Evolutionary conservation across 2,329 filamentous ascomycete species (phyloP).

Genomic region (Daldinia sp.): DNA sequence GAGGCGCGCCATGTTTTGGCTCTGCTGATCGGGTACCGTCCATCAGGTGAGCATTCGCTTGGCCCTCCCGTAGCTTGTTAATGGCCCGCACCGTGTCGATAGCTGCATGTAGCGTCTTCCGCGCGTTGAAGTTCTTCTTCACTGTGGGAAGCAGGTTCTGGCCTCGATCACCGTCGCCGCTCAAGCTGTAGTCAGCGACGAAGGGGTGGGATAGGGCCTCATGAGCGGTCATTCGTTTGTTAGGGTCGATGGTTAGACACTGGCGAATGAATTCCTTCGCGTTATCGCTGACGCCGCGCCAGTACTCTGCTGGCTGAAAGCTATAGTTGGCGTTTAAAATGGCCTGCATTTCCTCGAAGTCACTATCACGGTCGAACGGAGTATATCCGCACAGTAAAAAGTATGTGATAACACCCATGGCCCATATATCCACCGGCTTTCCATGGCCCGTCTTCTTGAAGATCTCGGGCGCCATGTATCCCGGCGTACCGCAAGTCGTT

Average conservation of each 20-base stretch:
- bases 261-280: slow-evolving; percentile 93
- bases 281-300: slow-evolving; percentile 88
- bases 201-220: slow-evolving; percentile 77
- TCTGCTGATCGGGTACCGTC: slow-evolving; percentile 68
- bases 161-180: slow-evolving; percentile 62
- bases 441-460: slow-evolving; percentile 99
- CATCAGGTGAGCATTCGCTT: slow-evolving; percentile 66
- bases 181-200: slow-evolving; percentile 65
- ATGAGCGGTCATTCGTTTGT: slow-evolving; percentile 90
- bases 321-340: slow-evolving; percentile 97
- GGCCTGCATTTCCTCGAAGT: slow-evolving; percentile 99
- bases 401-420: slow-evolving; percentile 98
- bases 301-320: slow-evolving; percentile 95
- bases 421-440: slow-evolving; percentile 98
- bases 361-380: slow-evolving; percentile 95
- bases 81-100: slow-evolving; percentile 79
- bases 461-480: slow-evolving; percentile 99
- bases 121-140: slow-evolving; percentile 81
- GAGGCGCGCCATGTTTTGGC: slow-evolving; percentile 57
- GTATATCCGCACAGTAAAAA: slow-evolving; percentile 98
- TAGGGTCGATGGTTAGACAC: slow-evolving; percentile 91
- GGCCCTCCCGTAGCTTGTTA: slow-evolving; percentile 76
- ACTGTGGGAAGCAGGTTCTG: slow-evolving; percentile 75
- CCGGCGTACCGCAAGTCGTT: slow-evolving; percentile 96
- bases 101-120: slow-evolving; percentile 75